Evolutionary conservation across 805 yeast genomes (phyloP).

Genomic region (Nakazawaea siamensis): DNA sequence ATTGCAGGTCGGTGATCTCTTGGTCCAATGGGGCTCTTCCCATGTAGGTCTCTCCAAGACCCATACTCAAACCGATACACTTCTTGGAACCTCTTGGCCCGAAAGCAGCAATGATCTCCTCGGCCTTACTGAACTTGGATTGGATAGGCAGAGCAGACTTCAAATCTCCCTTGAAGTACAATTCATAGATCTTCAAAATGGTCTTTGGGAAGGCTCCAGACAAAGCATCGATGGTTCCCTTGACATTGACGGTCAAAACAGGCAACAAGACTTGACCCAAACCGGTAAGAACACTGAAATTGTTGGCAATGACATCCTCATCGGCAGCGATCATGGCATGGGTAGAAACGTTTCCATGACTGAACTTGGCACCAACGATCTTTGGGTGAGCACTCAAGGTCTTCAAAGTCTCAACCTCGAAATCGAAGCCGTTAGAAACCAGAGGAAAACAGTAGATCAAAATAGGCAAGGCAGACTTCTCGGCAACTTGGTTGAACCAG

Average conservation of each 20-base stretch:
- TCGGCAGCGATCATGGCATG: conserved; percentile 36
- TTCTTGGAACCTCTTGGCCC: conserved; percentile 43
- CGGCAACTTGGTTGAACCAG: conserved; percentile 36
- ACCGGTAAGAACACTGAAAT: conserved; percentile 40
- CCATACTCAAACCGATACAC: conserved; percentile 28
- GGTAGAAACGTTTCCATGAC: conserved; percentile 42
- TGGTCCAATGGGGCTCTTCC: conserved; percentile 41
- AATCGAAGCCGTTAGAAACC: conserved; percentile 33
- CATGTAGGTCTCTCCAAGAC: conserved; percentile 32
- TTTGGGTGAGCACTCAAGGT: conserved; percentile 36
- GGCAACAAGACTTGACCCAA: conserved; percentile 44
- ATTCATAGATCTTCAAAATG: conserved; percentile 31
- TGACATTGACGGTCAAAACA: conserved; percentile 34
- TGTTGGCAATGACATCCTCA: conserved; percentile 27
- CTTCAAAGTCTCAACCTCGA: conserved; percentile 29
- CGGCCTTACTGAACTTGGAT: conserved; percentile 34
- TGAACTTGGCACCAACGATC: conserved; percentile 43
- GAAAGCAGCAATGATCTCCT: conserved; percentile 31
- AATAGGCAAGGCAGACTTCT: conserved; percentile 32
- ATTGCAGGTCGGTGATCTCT: conserved; percentile 22
- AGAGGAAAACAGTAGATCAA: conserved; percentile 41
- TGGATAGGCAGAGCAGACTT: conserved; percentile 35
- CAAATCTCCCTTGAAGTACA: conserved; percentile 29
- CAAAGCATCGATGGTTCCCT: conserved; percentile 45
- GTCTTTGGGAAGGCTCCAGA: conserved; percentile 46